Percentiles rank a stretch among this genome's conserved stretches.
Evolutionary conservation across 306 rosid genomes (phyloP).

Genomic region (Lithocarpus polystachyus): DNA sequence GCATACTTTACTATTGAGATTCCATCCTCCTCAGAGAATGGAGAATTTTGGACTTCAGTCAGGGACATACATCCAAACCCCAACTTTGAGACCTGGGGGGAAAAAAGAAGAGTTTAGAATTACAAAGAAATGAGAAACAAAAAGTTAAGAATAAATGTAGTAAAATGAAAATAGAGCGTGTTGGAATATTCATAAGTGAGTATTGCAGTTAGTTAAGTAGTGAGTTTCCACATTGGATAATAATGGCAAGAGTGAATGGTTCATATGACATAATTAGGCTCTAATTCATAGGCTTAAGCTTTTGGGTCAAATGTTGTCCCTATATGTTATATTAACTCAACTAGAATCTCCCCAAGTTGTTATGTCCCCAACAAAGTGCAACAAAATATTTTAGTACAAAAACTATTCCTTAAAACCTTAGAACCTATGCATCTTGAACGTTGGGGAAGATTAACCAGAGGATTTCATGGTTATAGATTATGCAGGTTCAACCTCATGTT

Average conservation of each 20-base stretch:
- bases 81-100: conserved; percentile 36
- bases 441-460: neutral
- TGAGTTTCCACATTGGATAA: too few relatives aligned
- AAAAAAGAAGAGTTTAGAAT: neutral
- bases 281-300: too few relatives aligned
- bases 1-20: conserved; percentile 20
- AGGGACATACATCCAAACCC: conserved; percentile 49
- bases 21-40: conserved; percentile 27
- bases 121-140: neutral
- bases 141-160: neutral
- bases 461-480: neutral
- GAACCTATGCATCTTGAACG: neutral
- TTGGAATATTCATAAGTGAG: too few relatives aligned
- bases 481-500: neutral
- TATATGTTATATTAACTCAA: too few relatives aligned
- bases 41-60: conserved; percentile 26
- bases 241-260: too few relatives aligned
- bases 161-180: neutral
- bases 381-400: neutral
- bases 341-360: too few relatives aligned
- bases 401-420: neutral
- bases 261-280: too few relatives aligned
- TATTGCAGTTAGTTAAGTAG: too few relatives aligned
- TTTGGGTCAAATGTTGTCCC: too few relatives aligned
- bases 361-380: neutral